Evolutionary conservation across 345 rosid genomes (phyloP).

Genomic region (Acer saccharum): DNA sequence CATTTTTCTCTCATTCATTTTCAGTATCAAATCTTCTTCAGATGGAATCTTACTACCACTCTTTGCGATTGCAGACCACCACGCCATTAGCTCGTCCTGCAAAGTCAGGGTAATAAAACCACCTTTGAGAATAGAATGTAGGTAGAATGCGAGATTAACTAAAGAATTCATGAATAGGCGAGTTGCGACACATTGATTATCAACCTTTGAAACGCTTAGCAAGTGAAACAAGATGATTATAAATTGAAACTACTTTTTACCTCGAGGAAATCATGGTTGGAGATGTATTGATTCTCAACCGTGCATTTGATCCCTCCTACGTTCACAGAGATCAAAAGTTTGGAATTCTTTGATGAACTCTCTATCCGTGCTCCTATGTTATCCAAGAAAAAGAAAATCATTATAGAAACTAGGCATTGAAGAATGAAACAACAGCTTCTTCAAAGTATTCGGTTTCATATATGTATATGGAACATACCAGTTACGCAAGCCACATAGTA

Average conservation of each 20-base stretch:
- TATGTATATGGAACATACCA: constrained; percentile 39
- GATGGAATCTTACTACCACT: constrained; percentile 46
- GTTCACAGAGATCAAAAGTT: constrained; percentile 43
- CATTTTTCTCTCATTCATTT: constrained; percentile 56
- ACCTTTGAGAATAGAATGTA: neutral
- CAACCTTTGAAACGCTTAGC: neutral
- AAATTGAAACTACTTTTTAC: constrained; percentile 29
- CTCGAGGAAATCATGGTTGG: constrained; percentile 86
- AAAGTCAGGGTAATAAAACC: neutral
- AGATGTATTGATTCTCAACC: constrained; percentile 75
- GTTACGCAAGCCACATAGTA: constrained; percentile 73
- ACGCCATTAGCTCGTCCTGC: constrained; percentile 86
- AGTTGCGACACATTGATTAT: too few relatives aligned
- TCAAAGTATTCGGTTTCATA: too few relatives aligned
- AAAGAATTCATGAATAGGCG: neutral
- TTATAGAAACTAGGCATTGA: neutral
- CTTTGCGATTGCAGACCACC: constrained; percentile 52
- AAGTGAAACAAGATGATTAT: neutral
- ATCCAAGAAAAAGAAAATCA: neutral
- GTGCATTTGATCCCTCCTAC: constrained; percentile 60
- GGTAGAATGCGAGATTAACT: neutral
- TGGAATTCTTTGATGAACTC: constrained; percentile 25
- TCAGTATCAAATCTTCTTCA: constrained; percentile 54
- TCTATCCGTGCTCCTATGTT: constrained; percentile 39
- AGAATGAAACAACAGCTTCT: neutral